Conservation (phyloP, 768 basidiomycete genomes). For the Trametes cingulata region DNA sequence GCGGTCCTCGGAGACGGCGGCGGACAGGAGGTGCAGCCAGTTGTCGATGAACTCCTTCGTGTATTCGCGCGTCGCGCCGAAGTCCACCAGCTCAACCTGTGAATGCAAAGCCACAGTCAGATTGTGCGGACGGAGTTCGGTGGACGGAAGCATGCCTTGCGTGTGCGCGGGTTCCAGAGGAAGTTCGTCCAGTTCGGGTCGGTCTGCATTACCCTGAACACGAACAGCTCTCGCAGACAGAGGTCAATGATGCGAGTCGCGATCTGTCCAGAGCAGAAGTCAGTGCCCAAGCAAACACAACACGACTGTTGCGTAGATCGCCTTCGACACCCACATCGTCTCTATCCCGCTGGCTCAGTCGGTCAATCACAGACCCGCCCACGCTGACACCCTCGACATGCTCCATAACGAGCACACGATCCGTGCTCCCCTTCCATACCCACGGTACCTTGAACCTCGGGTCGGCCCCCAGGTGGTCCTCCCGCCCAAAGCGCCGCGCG, state of each 20-base stretch:
- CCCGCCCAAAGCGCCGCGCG: slow-evolving; percentile 57
- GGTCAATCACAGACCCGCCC: slow-evolving; percentile 57
- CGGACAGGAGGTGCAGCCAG: slow-evolving; percentile 83
- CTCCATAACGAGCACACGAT: slow-evolving; percentile 89
- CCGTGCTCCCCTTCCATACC: slow-evolving; percentile 81
- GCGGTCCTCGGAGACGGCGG: slow-evolving; percentile 71
- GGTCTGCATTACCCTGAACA: slow-evolving; percentile 94
- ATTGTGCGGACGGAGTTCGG: background rate
- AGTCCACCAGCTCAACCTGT: slow-evolving; percentile 88
- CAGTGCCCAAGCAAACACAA: background rate
- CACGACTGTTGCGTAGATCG: background rate
- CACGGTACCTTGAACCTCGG: slow-evolving; percentile 80
- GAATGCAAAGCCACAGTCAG: background rate
- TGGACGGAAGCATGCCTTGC: slow-evolving; percentile 47
- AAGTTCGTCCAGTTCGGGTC: slow-evolving; percentile 99
- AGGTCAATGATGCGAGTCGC: slow-evolving; percentile 79
- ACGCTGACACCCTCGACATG: slow-evolving; percentile 78
- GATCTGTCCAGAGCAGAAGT: slow-evolving; percentile 53
- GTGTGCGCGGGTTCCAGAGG: slow-evolving; percentile 72
- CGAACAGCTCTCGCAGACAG: slow-evolving; percentile 87
- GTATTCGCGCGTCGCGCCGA: slow-evolving; percentile 92
- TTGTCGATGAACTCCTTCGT: slow-evolving; percentile 81
- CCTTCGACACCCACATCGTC: slow-evolving; percentile 57
- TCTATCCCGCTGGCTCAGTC: slow-evolving; percentile 63
- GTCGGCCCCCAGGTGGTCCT: slow-evolving; percentile 54